Evolutionary conservation across 371 early-diverging fungal species (phyloP).

Genomic region (Choanephora cucurbitarum): DNA sequence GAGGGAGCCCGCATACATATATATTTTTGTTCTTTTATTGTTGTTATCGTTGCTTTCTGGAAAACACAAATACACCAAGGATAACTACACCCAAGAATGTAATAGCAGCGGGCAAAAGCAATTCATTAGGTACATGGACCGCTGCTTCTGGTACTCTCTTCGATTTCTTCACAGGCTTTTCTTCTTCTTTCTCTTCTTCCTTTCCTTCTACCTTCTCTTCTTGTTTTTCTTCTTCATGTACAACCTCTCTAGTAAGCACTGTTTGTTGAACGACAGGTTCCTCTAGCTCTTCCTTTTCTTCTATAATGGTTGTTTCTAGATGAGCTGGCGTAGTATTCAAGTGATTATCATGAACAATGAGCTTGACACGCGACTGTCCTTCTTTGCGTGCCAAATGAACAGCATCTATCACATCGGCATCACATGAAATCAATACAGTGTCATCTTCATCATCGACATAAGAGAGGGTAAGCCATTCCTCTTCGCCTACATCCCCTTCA

Average conservation of each 20-base stretch:
- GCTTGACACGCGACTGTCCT: conserved; percentile 71
- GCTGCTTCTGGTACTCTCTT: too few relatives aligned
- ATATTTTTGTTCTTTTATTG: too few relatives aligned
- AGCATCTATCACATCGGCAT: conserved; percentile 80
- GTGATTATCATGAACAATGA: conserved; percentile 56
- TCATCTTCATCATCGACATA: conserved; percentile 92
- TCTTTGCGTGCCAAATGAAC: conserved; percentile 71
- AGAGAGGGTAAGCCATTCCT: conserved; percentile 61
- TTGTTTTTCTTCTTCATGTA: conserved; percentile 1
- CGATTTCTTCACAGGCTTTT: conserved; percentile 10
- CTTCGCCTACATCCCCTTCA: conserved; percentile 18
- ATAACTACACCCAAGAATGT: conserved; percentile 46
- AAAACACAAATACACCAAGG: conserved; percentile 46
- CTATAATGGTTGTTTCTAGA: background rate
- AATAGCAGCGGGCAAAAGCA: conserved; percentile 49
- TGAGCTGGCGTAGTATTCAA: background rate
- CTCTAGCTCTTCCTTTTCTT: conserved; percentile 4
- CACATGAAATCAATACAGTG: conserved; percentile 71
- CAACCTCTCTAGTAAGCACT: too few relatives aligned
- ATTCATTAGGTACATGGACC: conserved; percentile 22
- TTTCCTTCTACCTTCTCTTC: conserved; percentile 4
- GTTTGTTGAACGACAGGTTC: too few relatives aligned
- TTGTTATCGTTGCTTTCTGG: conserved; percentile 11
- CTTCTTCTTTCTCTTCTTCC: conserved; percentile 6
- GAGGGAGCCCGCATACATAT: too few relatives aligned